phyloP scores from a whole-genome alignment of 768 basidiomycete genomes.

The Collybia nuda region DNA sequence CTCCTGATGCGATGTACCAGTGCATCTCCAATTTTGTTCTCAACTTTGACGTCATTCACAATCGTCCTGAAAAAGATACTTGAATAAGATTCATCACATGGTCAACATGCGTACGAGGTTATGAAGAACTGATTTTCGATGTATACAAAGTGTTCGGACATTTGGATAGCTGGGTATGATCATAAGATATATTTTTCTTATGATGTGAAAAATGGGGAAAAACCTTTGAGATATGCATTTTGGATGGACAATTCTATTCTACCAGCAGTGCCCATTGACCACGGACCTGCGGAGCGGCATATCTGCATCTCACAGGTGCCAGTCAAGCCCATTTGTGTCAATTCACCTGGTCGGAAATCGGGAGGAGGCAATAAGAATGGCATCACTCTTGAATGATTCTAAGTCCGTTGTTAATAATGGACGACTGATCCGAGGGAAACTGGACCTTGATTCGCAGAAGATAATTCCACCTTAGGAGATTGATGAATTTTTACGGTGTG shows the following conservation, averaged over 20 bases:
- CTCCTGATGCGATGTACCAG: conserved; percentile 88
- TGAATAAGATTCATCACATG: not conserved
- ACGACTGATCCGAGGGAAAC: conserved; percentile 12
- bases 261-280: conserved; percentile 91
- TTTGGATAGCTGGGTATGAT: conserved; percentile 67
- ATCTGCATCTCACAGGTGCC: conserved; percentile 98
- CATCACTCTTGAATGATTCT: conserved; percentile 93
- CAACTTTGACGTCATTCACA: conserved; percentile 81
- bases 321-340: conserved; percentile 77
- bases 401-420: conserved; percentile 10
- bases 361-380: conserved; percentile 93
- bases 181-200: not conserved
- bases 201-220: conserved; percentile 7
- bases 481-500: conserved; percentile 7
- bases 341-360: conserved; percentile 83
- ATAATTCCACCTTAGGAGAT: conserved; percentile 79
- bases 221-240: conserved; percentile 90
- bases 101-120: conserved; percentile 59
- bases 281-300: conserved; percentile 91
- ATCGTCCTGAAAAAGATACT: conserved; percentile 54
- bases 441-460: conserved; percentile 87
- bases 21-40: conserved; percentile 95
- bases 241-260: conserved; percentile 91
- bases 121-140: conserved; percentile 97
- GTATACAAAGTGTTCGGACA: conserved; percentile 97